Evolutionary conservation across 2,329 filamentous ascomycete genomes (phyloP).

Genomic region (Xylaria sp.): DNA sequence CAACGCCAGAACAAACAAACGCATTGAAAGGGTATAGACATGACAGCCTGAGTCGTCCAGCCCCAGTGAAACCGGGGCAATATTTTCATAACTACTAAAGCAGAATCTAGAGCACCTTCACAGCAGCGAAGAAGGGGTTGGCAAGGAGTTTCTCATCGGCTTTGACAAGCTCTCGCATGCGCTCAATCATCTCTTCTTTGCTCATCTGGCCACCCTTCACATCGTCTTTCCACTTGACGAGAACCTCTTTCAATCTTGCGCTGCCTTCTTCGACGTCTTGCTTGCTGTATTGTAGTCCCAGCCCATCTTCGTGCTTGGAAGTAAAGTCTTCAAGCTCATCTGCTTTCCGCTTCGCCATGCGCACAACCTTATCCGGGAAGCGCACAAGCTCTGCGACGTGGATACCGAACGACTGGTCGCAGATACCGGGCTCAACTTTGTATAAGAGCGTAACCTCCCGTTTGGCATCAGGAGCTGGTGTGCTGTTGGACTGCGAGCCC

Average conservation of each 20-base stretch:
- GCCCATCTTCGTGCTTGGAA: slow-evolving; percentile 72
- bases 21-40: background rate
- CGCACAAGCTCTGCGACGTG: slow-evolving; percentile 97
- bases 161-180: slow-evolving; percentile 82
- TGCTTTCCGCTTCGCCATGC: slow-evolving; percentile 99
- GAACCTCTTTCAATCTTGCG: slow-evolving; percentile 81
- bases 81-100: background rate
- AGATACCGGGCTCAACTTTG: slow-evolving; percentile 94
- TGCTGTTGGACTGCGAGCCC: slow-evolving; percentile 47
- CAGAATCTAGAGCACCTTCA: slow-evolving; percentile 62
- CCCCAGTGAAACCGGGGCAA: no score
- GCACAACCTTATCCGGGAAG: slow-evolving; percentile 96
- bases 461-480: slow-evolving; percentile 61
- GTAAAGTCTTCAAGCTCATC: slow-evolving; percentile 98
- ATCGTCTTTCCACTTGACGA: slow-evolving; percentile 87
- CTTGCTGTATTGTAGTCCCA: slow-evolving; percentile 73
- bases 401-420: slow-evolving; percentile 97
- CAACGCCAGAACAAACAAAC: slow-evolving; percentile 16
- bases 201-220: slow-evolving; percentile 69
- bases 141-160: slow-evolving; percentile 72
- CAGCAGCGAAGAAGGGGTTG: slow-evolving; percentile 77
- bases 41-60: background rate
- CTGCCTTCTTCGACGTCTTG: slow-evolving; percentile 92
- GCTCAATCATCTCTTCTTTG: slow-evolving; percentile 79
- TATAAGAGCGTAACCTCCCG: slow-evolving; percentile 95